Evolutionary conservation across 176 grass and related monocot genomes (phyloP).

Genomic region (Phyllostachys edulis): DNA sequence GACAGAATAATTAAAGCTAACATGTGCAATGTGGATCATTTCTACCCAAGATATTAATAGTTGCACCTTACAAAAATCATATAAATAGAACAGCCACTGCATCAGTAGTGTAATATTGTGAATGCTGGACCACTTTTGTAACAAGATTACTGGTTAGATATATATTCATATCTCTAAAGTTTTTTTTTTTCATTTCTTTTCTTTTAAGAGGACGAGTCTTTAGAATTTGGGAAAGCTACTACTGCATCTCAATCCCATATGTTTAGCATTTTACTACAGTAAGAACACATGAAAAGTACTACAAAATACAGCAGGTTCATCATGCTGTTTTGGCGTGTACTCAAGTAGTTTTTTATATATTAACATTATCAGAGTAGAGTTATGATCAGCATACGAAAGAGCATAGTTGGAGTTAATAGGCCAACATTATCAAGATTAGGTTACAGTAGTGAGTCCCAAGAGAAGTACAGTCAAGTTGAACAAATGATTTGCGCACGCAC

Average conservation of each 20-base stretch:
- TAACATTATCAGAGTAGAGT: not conserved
- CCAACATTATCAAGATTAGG: not conserved
- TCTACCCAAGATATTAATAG: conserved; percentile 24
- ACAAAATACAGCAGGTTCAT: not conserved
- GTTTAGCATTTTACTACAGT: not conserved
- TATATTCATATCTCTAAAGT: not conserved
- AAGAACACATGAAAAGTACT: not conserved
- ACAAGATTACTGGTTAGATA: not conserved
- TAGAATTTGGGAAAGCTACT: not conserved
- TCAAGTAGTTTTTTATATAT: conserved; percentile 1
- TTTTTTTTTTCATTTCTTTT: not conserved
- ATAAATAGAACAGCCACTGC: not conserved
- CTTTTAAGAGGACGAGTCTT: not conserved
- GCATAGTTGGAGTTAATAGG: not conserved
- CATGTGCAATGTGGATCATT: conserved; percentile 1
- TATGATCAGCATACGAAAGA: conserved; percentile 13
- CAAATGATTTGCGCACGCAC: not conserved
- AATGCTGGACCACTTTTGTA: not conserved
- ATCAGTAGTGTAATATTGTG: not conserved
- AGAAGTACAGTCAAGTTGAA: conserved; percentile 1
- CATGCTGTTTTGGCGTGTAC: not conserved
- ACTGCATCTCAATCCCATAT: not conserved
- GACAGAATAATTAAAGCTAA: conserved; percentile 31
- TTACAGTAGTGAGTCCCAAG: not conserved
- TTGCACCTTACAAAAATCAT: not conserved